Evolutionary conservation across 2,329 filamentous ascomycete genomes (phyloP), one percentile per base, ranked within the genome.

Genomic region (Clonostachys rosea): DNA sequence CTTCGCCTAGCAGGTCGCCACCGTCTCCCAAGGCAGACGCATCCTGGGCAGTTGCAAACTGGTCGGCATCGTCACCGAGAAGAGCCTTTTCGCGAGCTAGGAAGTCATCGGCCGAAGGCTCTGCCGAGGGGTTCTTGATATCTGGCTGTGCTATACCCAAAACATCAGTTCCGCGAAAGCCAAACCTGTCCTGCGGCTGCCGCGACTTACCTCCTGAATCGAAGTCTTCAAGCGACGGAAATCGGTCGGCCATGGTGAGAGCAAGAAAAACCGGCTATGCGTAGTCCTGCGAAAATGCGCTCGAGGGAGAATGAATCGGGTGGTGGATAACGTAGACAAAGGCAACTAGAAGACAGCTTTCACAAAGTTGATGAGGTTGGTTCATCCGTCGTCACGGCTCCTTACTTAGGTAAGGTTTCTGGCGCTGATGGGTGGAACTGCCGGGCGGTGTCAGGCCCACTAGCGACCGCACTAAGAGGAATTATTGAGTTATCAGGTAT

Each of bases 11-110:
- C 60, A 94, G 84, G 55, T 88, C 87, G 53, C 86, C 83, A 46
- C 73, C 78, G 57, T 86, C 83, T 54, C 77, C 79, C 47, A 83
- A 77, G 39, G 81, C 81, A 48, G 78, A 77, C 49, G 78, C 74
- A 63, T 95, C 89, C 61, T 86, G 83, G 51, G 83, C 78, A 34
- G 88, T 87, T 53, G 86, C 78, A 67, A 99, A 99, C 73, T 91
- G 88, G 59, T 91, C 81, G 50, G 94, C 94, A 67, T 97, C 94
- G 53, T 96, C 94, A 55, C 94, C 94, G 8, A 99, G 83, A 16
- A 86, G 70, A 51, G 91, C 94, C 62, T 91, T 89, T 73, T 99
- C 94, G 56, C 92, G 89, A 52, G 89, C 84, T 43, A 97, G 82
- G 67, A 99, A 97, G 69, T 96, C 90, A 61, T 89, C 84, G 52